Conservation (phyloP, 768 basidiomycete species). For the Saitozyma podzolica region DNA sequence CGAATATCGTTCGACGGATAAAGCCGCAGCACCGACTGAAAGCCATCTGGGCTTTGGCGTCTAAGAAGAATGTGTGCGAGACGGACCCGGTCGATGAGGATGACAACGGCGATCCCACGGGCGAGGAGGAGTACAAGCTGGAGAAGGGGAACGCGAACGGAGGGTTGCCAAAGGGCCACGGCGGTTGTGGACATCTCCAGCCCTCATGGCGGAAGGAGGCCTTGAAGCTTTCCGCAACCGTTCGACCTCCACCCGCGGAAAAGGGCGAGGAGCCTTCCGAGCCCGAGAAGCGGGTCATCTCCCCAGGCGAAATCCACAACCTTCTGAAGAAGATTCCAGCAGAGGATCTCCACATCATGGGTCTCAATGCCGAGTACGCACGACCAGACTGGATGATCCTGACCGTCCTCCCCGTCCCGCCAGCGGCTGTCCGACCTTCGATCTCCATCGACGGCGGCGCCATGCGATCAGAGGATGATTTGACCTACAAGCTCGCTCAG, state of each 20-base stretch:
- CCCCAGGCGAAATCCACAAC: slow-evolving; percentile 84
- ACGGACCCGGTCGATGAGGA: slow-evolving; percentile 86
- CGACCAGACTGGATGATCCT: slow-evolving; percentile 99
- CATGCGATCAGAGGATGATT: slow-evolving; percentile 95
- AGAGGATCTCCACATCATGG: slow-evolving; percentile 80
- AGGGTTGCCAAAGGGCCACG: slow-evolving; percentile 63
- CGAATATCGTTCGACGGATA: slow-evolving; percentile 36
- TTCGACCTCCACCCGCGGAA: slow-evolving; percentile 83
- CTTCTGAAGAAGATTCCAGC: slow-evolving; percentile 95
- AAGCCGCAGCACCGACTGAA: slow-evolving; percentile 52
- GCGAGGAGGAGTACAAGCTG: slow-evolving; percentile 54
- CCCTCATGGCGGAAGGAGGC: slow-evolving; percentile 91
- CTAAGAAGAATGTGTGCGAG: slow-evolving; percentile 75
- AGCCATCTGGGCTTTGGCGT: slow-evolving; percentile 48
- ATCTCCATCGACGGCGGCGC: slow-evolving; percentile 96
- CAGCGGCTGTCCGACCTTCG: slow-evolving; percentile 95
- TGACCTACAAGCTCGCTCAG: slow-evolving; percentile 96
- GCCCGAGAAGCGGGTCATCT: slow-evolving; percentile 60
- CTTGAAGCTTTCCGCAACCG: slow-evolving; percentile 87
- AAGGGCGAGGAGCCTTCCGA: slow-evolving; percentile 67
- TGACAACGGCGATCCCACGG: slow-evolving; percentile 55
- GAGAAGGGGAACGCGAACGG: slow-evolving; percentile 56
- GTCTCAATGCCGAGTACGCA: slow-evolving; percentile 92
- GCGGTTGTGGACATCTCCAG: slow-evolving; percentile 93
- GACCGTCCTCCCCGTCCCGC: slow-evolving; percentile 95